Evolutionary conservation across 257 asterid genomes (phyloP).

Genomic region (Penstemon davidsonii): DNA sequence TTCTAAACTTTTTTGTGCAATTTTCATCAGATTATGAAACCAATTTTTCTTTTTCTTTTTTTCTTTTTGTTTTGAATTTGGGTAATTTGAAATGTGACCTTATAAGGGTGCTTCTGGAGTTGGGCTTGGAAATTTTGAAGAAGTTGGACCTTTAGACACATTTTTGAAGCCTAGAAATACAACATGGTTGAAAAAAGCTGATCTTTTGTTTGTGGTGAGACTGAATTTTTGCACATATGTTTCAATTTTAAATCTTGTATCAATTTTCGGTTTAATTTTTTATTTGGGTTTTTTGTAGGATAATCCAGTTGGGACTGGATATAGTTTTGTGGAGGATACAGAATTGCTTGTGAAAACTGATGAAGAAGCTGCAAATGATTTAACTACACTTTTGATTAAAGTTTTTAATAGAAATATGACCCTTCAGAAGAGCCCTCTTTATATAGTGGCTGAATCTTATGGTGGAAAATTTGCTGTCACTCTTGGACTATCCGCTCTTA

Average conservation of each 20-base stretch:
- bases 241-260: neutral
- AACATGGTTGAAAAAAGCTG: slow-evolving; percentile 87
- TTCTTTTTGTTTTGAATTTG: too few species aligned
- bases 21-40: neutral
- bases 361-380: slow-evolving; percentile 79
- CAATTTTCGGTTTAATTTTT: neutral
- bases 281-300: slow-evolving; percentile 45
- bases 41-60: neutral
- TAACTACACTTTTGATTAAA: slow-evolving; percentile 64
- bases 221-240: neutral
- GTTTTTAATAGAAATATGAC: slow-evolving; percentile 58
- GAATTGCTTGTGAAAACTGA: slow-evolving; percentile 72
- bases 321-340: slow-evolving; percentile 83
- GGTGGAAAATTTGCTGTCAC: slow-evolving; percentile 95
- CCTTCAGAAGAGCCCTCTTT: slow-evolving; percentile 74
- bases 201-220: slow-evolving; percentile 88
- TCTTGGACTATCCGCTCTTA: slow-evolving; percentile 74
- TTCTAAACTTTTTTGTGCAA: neutral
- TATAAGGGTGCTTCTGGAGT: slow-evolving; percentile 91
- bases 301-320: slow-evolving; percentile 96
- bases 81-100: neutral
- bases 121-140: slow-evolving; percentile 90
- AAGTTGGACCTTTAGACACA: slow-evolving; percentile 79
- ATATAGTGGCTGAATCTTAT: slow-evolving; percentile 89
- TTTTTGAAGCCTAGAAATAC: slow-evolving; percentile 79